Conservation (phyloP, 805 yeast species). For the Saturnispora halmiae region DNA sequence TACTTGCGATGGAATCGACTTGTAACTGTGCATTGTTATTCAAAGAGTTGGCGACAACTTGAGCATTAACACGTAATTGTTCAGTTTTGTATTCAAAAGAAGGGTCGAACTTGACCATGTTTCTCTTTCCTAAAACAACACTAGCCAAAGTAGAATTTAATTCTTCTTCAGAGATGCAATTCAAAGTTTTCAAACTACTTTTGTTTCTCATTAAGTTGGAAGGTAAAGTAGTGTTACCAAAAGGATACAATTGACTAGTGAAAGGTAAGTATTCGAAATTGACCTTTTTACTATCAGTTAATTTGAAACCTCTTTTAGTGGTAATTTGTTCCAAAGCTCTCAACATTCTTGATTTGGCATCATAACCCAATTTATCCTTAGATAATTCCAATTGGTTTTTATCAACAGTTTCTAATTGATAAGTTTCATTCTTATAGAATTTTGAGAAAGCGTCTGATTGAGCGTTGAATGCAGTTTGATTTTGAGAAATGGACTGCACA, state of each 20-base stretch:
- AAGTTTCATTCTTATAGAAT: slow-evolving; percentile 1
- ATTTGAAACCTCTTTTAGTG: slow-evolving; percentile 18
- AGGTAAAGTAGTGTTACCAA: slow-evolving; percentile 20
- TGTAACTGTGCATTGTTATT: slow-evolving; percentile 27
- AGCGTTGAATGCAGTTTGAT: slow-evolving; percentile 4
- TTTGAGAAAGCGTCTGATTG: slow-evolving; percentile 6
- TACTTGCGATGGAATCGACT: slow-evolving; percentile 20
- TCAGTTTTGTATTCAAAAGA: slow-evolving; percentile 19
- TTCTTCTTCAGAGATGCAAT: slow-evolving; percentile 17
- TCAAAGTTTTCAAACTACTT: slow-evolving; percentile 13
- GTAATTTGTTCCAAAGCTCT: slow-evolving; percentile 24
- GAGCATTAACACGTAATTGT: slow-evolving; percentile 23
- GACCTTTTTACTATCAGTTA: slow-evolving; percentile 12
- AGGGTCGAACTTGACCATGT: slow-evolving; percentile 19
- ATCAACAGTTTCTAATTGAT: background rate
- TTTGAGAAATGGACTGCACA: slow-evolving; percentile 8
- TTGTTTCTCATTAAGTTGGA: slow-evolving; percentile 14
- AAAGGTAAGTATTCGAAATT: slow-evolving; percentile 17
- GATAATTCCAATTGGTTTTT: slow-evolving; percentile 20
- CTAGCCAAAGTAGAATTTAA: slow-evolving; percentile 17
- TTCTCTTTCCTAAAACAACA: slow-evolving; percentile 24
- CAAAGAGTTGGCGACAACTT: slow-evolving; percentile 25
- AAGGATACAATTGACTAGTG: slow-evolving; percentile 19
- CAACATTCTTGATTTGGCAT: slow-evolving; percentile 22
- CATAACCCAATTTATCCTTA: slow-evolving; percentile 23